Conservation (phyloP, 1,284 basidiomycete genomes). For the Pyrrhoderma lamaoense region DNA sequence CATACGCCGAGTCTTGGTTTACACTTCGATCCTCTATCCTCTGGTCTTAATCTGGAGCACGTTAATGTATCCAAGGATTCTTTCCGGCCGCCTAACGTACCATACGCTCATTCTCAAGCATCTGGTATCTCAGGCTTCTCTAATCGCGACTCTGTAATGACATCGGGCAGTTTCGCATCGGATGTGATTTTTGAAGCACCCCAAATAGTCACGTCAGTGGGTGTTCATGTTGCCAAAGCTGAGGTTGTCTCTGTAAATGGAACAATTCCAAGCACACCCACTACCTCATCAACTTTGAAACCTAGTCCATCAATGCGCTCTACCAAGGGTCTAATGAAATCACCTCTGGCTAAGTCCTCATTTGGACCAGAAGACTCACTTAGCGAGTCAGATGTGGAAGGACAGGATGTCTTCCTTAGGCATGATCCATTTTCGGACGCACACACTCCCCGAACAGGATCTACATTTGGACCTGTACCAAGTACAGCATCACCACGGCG, state of each 20-base stretch:
- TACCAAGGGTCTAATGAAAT: constrained; percentile 42
- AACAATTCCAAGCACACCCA: constrained; percentile 29
- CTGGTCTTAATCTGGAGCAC: constrained; percentile 51
- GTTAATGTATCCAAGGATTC: constrained; percentile 53
- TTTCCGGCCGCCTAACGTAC: constrained; percentile 31
- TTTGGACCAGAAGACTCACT: constrained; percentile 65
- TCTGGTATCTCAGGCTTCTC: constrained; percentile 48
- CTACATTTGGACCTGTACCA: constrained; percentile 32
- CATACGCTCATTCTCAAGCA: constrained; percentile 43
- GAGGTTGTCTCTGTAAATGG: constrained; percentile 63
- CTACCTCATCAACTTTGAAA: constrained; percentile 29
- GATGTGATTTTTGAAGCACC: constrained; percentile 75
- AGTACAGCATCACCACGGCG: constrained; percentile 10
- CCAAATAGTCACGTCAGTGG: constrained; percentile 64
- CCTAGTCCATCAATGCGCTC: constrained; percentile 27
- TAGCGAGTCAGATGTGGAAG: constrained; percentile 42
- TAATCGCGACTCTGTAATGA: constrained; percentile 63
- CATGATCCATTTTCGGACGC: constrained; percentile 61
- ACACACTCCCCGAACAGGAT: constrained; percentile 35
- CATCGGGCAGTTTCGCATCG: constrained; percentile 64
- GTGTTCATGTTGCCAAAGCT: constrained; percentile 66
- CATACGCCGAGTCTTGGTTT: constrained; percentile 48
- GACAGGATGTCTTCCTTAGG: constrained; percentile 19
- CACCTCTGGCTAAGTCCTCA: constrained; percentile 59
- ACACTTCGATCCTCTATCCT: constrained; percentile 18